phyloP scores from a whole-genome alignment of 1,284 basidiomycete genomes.

The Inonotus obliquus region DNA sequence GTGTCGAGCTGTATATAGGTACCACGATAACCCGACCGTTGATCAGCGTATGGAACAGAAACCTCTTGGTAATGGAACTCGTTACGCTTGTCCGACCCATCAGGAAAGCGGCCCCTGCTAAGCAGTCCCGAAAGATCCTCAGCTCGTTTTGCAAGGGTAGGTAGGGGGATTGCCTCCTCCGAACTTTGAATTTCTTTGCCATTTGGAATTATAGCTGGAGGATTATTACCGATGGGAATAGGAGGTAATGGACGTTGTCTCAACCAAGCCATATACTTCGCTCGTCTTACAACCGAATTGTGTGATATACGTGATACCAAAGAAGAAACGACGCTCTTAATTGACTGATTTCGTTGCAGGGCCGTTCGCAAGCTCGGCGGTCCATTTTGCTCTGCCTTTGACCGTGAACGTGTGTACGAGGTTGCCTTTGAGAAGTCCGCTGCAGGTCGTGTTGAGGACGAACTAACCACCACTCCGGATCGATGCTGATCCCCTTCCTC shows the following conservation, averaged over 20 bases:
- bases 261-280: slow-evolving; percentile 29
- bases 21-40: slow-evolving; percentile 9
- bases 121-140: slow-evolving; percentile 42
- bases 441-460: slow-evolving; percentile 28
- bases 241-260: slow-evolving; percentile 52
- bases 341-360: slow-evolving; percentile 35
- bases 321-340: slow-evolving; percentile 43
- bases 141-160: slow-evolving; percentile 49
- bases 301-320: slow-evolving; percentile 44
- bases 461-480: slow-evolving; percentile 9
- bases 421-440: slow-evolving; percentile 18
- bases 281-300: slow-evolving; percentile 5
- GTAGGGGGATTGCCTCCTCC: slow-evolving; percentile 45
- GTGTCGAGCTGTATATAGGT: slow-evolving; percentile 7
- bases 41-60: not conserved
- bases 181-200: slow-evolving; percentile 37
- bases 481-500: not conserved
- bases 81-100: slow-evolving; percentile 31
- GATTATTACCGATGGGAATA: slow-evolving; percentile 40
- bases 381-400: slow-evolving; percentile 17
- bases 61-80: slow-evolving; percentile 13
- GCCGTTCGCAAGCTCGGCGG: slow-evolving; percentile 30
- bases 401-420: not conserved
- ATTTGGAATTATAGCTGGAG: slow-evolving; percentile 29
- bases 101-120: slow-evolving; percentile 48